phyloP scores from a whole-genome alignment of 345 rosid genomes.

The Aegle marmelos region DNA sequence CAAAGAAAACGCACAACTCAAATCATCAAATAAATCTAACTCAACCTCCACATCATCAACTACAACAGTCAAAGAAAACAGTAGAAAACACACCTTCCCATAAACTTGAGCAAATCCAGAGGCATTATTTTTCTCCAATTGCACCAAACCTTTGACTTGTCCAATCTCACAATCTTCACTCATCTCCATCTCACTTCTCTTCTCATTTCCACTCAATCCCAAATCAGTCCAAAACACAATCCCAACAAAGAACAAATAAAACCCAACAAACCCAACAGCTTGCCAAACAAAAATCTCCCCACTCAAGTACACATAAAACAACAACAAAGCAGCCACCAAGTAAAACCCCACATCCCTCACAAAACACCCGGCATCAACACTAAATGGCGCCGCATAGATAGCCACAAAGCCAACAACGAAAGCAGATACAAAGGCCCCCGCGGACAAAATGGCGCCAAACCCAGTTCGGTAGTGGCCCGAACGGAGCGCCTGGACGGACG shows the following conservation, averaged over 20 bases:
- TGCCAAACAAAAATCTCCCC: conserved; percentile 97
- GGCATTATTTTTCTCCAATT: conserved; percentile 27
- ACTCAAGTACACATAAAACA: conserved; percentile 90
- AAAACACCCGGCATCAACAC: conserved; percentile 63
- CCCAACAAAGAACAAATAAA: conserved; percentile 79
- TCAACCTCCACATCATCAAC: not conserved
- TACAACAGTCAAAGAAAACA: not conserved
- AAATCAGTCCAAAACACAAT: conserved; percentile 96
- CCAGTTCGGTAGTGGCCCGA: conserved; percentile 86
- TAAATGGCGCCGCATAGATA: conserved; percentile 81
- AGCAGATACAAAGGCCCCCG: conserved; percentile 88
- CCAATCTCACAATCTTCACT: conserved; percentile 39
- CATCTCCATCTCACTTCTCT: conserved; percentile 19
- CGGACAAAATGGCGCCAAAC: conserved; percentile 87
- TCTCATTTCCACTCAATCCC: conserved; percentile 35
- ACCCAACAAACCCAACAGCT: conserved; percentile 80
- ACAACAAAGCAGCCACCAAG: conserved; percentile 57
- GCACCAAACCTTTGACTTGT: conserved; percentile 27
- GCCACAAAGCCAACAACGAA: conserved; percentile 96
- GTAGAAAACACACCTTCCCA: conserved; percentile 14
- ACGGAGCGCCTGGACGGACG: conserved; percentile 80
- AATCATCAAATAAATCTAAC: not conserved
- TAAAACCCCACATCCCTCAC: conserved; percentile 87
- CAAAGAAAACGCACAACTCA: conserved; percentile 30
- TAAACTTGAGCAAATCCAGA: conserved; percentile 30